These are phyloP conservation scores for grape (Vitis vinifera) DNA, from an alignment of 164 flowering plant species.

Conservation along the genomic window DNA sequence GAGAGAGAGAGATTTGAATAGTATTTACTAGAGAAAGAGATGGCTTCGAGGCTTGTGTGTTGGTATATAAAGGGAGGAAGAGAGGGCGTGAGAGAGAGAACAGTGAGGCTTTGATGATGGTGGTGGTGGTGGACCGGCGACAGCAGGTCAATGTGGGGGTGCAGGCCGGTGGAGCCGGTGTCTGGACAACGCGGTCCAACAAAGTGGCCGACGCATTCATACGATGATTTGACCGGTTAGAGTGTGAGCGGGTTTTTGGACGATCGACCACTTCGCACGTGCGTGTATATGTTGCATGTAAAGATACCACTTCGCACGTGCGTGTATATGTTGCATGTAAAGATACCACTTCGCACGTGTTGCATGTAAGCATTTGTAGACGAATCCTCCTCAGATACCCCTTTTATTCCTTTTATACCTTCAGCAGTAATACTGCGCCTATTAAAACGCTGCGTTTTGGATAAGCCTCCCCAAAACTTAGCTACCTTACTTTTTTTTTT, in stretches of 20 bases:
- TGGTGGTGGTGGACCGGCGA: slow-evolving; percentile 24
- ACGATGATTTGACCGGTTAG: slow-evolving; percentile 26
- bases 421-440: no score
- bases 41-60: background rate
- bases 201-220: slow-evolving; percentile 22
- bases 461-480: no score
- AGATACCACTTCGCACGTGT: no score
- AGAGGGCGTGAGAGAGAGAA: slow-evolving; percentile 3
- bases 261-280: background rate
- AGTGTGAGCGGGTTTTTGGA: slow-evolving; percentile 32
- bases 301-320: no score
- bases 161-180: slow-evolving; percentile 13
- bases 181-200: slow-evolving; percentile 15
- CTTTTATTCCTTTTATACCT: no score
- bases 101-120: background rate
- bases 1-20: slow-evolving; percentile 4
- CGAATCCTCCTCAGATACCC: background rate
- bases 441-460: no score
- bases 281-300: slow-evolving; percentile 4
- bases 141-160: slow-evolving; percentile 27
- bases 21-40: background rate
- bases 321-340: no score
- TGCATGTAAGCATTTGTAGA: no score
- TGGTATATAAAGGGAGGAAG: background rate
- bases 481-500: no score